A percentile compares a stretch with the other conserved stretches of the same genome.
Evolutionary conservation across 768 basidiomycete species (phyloP).

Genomic region (Auricularia cornea): DNA sequence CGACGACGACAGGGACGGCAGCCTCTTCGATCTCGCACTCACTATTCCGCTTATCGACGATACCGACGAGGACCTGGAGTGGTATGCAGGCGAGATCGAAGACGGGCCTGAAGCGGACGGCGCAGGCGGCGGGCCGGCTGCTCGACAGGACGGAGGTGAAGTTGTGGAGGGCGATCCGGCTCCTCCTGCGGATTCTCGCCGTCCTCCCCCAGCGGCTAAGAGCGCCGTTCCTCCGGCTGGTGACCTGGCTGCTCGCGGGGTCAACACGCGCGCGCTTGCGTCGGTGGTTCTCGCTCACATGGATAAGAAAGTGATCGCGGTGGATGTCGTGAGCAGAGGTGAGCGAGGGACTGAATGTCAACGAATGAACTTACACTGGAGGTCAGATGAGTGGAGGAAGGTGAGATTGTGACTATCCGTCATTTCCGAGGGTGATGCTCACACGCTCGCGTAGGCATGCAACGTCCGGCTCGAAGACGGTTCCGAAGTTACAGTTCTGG

Average conservation of each 20-base stretch:
- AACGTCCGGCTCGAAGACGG: slow-evolving; percentile 15
- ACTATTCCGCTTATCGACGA: not conserved
- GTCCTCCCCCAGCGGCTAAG: not conserved
- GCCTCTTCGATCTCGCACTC: not conserved
- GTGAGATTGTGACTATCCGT: not conserved
- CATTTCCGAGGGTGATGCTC: slow-evolving; percentile 1
- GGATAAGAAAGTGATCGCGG: slow-evolving; percentile 10
- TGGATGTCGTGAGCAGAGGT: slow-evolving; percentile 20
- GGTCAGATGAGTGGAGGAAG: slow-evolving; percentile 5
- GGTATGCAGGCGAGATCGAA: not conserved
- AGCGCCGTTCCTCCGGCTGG: not conserved
- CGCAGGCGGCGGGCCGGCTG: not conserved
- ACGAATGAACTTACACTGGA: not conserved
- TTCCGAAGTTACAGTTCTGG: slow-evolving; percentile 13
- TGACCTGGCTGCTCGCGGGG: not conserved
- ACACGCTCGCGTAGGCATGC: slow-evolving; percentile 11
- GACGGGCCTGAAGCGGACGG: not conserved
- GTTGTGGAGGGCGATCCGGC: not conserved
- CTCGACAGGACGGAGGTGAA: not conserved
- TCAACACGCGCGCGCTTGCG: slow-evolving; percentile 7
- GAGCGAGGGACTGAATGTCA: slow-evolving; percentile 7
- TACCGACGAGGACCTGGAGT: not conserved
- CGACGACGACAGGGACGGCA: not conserved
- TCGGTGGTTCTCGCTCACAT: slow-evolving; percentile 11
- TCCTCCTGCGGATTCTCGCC: not conserved